Base-by-base conservation (phyloP, 352 stramenopile species). In the Globisporangium rhizosaccharum region DNA sequence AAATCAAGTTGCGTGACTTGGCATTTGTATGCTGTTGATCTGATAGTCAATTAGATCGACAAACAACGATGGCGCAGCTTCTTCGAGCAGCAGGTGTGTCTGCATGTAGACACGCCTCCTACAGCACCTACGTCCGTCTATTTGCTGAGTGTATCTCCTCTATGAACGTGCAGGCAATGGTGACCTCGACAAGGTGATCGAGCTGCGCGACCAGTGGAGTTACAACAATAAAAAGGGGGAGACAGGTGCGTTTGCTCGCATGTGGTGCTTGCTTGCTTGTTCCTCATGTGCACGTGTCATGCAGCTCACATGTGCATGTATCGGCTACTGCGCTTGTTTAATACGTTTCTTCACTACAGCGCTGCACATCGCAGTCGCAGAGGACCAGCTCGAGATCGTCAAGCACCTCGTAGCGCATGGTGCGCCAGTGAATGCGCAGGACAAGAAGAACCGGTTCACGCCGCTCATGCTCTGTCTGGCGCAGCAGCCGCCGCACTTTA, bases 161-260 rank as follows among this genome's bases (percentile, higher is more conserved):
- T 17, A 10, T 20, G 46, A 55, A 14, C 41, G 23, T 39, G 39
- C 36, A 91, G 82, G 66, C 14, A 90, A 85, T 58, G 79, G 82
- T 28, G 72, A 92, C 53, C 63, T 92, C 23, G 82, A 90, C 48
- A 87, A 84, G 65, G 79, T 89, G 26, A 78, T 76, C 51, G 73
- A 85, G 61, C 56, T 92, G 30, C 73, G 78, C 47, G 78, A 76
- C 33, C 71, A 89, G 51, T 89, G 79, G 78, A 72, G 65, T 56
- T 79, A 75, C 56, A 79, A 92, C 67, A 92, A 92, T 71, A 92
- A 92, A 65, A 92, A 90, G 70, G 82, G 82, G 53, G 79, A 90
- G 54, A 88, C 79, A 3, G 82, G 82, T 92, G 64, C 33, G 65
- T 10, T 36, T 36, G 30, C 30, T 48, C 9, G 23, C 17, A 8